Percentiles rank a stretch among this genome's conserved stretches.
Evolutionary conservation across 495 filamentous ascomycete genomes (phyloP).

Genomic region (Rhypophila decipiens): DNA sequence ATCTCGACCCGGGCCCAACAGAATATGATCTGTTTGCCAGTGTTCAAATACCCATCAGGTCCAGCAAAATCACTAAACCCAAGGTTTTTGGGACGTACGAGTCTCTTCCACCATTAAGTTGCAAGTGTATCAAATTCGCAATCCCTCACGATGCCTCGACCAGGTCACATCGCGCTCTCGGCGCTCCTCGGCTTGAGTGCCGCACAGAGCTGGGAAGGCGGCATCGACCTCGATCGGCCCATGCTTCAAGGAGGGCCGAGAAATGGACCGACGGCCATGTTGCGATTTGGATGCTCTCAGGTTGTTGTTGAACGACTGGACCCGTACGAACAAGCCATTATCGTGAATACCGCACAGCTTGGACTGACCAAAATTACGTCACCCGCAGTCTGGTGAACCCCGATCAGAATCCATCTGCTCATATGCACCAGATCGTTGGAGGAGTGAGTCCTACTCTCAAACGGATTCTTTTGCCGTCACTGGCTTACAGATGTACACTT

Average conservation of each 20-base stretch:
- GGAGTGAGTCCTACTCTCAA: slow-evolving; percentile 8
- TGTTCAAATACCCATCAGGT: too few species aligned
- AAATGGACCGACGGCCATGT: slow-evolving; percentile 10
- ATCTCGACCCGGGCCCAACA: too few species aligned
- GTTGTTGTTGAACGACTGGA: slow-evolving; percentile 26
- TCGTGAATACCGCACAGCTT: too few species aligned
- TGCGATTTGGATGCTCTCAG: slow-evolving; percentile 21
- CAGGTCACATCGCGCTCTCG: too few species aligned
- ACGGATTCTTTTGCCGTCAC: neutral
- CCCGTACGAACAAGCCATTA: too few species aligned
- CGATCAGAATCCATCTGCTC: slow-evolving; percentile 18
- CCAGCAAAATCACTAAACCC: too few species aligned
- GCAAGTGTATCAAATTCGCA: too few species aligned
- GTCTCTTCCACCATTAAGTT: too few species aligned
- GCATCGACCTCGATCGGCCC: slow-evolving; percentile 6
- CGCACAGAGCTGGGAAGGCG: neutral
- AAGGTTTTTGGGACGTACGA: too few species aligned
- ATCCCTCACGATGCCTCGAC: too few species aligned
- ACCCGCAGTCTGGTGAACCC: slow-evolving; percentile 20
- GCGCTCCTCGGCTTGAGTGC: neutral
- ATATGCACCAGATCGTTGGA: slow-evolving; percentile 23
- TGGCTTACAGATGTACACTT: neutral
- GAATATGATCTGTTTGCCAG: too few species aligned
- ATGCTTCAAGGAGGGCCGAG: slow-evolving; percentile 10
- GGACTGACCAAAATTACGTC: neutral